Percentiles rank a stretch among this genome's conserved stretches.
Conservation (phyloP, 176 grass and related monocot genomes). For the Calamus simplicifolius region DNA sequence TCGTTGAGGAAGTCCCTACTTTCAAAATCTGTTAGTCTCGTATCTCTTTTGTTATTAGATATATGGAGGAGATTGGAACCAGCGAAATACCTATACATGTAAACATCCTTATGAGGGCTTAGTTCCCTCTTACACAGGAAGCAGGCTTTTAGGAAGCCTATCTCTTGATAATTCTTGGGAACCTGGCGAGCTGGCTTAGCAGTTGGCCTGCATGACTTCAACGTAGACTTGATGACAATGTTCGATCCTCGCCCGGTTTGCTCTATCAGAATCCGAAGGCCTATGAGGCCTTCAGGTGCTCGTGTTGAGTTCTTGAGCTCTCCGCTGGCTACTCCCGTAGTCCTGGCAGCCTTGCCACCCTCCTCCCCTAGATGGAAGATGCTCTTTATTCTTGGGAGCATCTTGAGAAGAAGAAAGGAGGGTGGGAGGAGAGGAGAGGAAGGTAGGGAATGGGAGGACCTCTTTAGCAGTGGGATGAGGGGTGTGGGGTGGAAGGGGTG, state of each 20-base stretch:
- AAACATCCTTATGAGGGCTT: conserved; percentile 40
- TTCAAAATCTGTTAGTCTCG: no score
- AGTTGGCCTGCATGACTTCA: conserved; percentile 7
- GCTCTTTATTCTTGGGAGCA: conserved; percentile 58
- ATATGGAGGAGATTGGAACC: no score
- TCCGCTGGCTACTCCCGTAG: neutral
- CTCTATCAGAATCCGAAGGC: conserved; percentile 52
- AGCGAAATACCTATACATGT: conserved; percentile 48
- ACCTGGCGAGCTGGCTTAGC: neutral
- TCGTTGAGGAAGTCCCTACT: no score
- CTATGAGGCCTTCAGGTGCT: conserved; percentile 3
- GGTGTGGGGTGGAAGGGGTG: conserved; percentile 8
- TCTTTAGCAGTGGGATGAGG: neutral
- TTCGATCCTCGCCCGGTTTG: conserved; percentile 18
- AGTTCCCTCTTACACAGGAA: conserved; percentile 52
- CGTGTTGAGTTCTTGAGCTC: conserved; percentile 1
- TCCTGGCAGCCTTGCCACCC: conserved; percentile 19
- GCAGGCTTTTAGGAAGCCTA: conserved; percentile 38
- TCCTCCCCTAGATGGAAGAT: conserved; percentile 78
- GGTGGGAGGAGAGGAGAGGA: conserved; percentile 2
- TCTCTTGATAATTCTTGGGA: neutral
- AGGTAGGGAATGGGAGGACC: no score
- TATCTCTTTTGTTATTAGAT: no score
- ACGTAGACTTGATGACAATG: conserved; percentile 52
- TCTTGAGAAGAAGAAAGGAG: conserved; percentile 12